Base-by-base conservation (phyloP, 2,329 filamentous ascomycete genomes). In the Akanthomyces lecanii region DNA sequence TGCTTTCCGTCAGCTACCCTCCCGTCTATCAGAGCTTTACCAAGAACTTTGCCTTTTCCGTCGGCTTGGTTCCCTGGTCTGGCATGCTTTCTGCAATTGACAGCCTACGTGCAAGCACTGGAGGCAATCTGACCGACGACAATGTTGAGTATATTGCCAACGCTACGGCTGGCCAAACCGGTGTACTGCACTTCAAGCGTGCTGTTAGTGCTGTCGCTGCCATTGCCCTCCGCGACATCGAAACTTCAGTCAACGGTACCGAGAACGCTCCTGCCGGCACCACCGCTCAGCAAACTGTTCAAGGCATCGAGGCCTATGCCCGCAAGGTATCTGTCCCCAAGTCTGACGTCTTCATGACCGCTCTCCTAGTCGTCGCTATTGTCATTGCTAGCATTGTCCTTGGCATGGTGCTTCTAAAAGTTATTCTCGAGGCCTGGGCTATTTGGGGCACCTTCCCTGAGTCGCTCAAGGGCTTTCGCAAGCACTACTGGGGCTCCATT, bases 401-500 rank as follows among this genome's bases (percentile, higher is more conserved):
- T 28, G 87, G 90, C 30, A 93, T 98, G 67, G 81, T 98, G 33
- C 83, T 98, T 5, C 84, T 96, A 77, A 99, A 98, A 80, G 87
- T 96, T 63, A 86, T 97, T 58, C 85, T 99, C 57, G 95, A 98
- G 77, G 81, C 86, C 45, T 97, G 94, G 92, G 89, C 92, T 18
- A 80, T 97, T n/a, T 94, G 91, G 68, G 92, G 90, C 67, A 91
- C 81, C 65, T 96, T 98, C 72, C 93, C 95, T 14, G 82, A 91
- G 72, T 83, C 85, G 42, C 83, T 98, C 63, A 80, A 86, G 18
- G 88, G 89, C 52, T 98, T 98, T 84, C 90, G 95, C 67, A 90
- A 96, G 78, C 91, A 96, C 75, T 98, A 98, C 81, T 98, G 95
- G 95, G 90, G 91, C 68, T 87, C 92, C 62, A 89, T 99, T 73